A percentile compares a stretch with the other conserved stretches of the same genome.
phyloP scores from a whole-genome alignment of 768 basidiomycete genomes.

The Pleurotus eryngii region DNA sequence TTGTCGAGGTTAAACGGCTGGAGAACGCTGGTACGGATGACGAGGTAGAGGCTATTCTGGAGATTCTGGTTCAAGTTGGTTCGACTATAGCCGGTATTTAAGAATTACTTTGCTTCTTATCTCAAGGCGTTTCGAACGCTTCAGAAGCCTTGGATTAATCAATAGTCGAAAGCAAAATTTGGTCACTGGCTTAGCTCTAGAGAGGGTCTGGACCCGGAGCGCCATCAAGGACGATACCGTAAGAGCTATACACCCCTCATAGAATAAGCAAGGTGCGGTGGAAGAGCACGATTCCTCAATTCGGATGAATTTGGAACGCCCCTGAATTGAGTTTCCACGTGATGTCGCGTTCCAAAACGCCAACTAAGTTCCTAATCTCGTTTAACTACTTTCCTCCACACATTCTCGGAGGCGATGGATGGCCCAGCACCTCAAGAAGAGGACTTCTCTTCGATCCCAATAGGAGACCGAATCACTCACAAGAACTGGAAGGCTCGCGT shows the following conservation, averaged over 20 bases:
- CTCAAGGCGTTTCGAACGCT: no score
- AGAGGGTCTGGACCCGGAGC: no score
- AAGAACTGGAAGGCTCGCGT: constrained; percentile 99
- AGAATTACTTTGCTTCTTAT: constrained; percentile 9
- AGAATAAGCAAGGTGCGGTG: no score
- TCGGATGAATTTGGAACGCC: neutral
- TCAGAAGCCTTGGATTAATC: no score
- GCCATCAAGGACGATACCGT: no score
- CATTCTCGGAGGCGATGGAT: constrained; percentile 56
- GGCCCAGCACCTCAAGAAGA: constrained; percentile 91
- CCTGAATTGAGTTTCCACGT: constrained; percentile 6
- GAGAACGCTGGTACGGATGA: constrained; percentile 46
- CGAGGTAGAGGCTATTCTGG: constrained; percentile 53
- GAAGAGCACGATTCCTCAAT: no score
- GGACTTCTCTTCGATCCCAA: constrained; percentile 79
- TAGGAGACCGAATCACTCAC: constrained; percentile 80
- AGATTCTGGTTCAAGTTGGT: constrained; percentile 58
- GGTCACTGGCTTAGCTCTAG: no score
- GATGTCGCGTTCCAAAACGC: constrained; percentile 7
- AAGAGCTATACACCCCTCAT: no score
- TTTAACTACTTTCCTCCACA: neutral
- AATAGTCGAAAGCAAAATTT: no score
- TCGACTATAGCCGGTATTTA: constrained; percentile 42
- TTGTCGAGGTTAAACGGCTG: constrained; percentile 35
- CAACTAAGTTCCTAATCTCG: no score